Base-by-base conservation (phyloP, 495 filamentous ascomycete species). In the Trichoderma gamsii region DNA sequence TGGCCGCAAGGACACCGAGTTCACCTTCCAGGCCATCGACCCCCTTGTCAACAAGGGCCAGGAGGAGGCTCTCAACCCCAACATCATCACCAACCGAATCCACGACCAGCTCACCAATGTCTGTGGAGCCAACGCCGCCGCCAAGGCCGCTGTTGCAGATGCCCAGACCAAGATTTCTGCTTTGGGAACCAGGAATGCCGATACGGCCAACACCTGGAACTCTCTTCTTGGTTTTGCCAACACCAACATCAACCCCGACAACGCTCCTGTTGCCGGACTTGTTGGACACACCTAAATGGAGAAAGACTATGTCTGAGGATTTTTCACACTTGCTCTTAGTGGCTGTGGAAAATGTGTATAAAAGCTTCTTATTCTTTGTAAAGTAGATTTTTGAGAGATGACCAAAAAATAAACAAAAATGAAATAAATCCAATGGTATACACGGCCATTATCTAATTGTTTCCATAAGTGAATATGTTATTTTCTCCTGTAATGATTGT, bases 1-100 rank as follows among this genome's bases (percentile, higher is more conserved):
- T 73, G 78, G 78, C 61, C 83, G 84, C 65, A 67, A 72, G 2
- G 75, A 77, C 69, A 77, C 73, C 63, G 83, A 84, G 73, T 79
- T 78, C 76, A 85, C 84, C 69, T 87, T 87, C 82, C 80, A 82
- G 69, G 74, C 84, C 66, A 75, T 75, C 63, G 83, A 85, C 72
- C 70, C 78, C 15, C 71, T 80, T 61, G 80, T 81, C 63, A 76
- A 76, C 67, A 75, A 80, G 71, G 81, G 82, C 52, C 82, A 85
- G 76, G 70, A 80, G 72, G 80, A 85, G 70, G 83, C 83, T 5
- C 77, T 86, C 46, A 85, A 86, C 78, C 83, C 83, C 67, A 82
- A 82, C 77, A 89, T 88, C 80, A 89, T 88, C 79, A 85, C 85
- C 77, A 88, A 87, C 80, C 82, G 84, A 67, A 81, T 88, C 73